These are phyloP conservation scores for Zygotorulaspora mrakii DNA, from an alignment of 1,139 yeast genomes.

Conservation along the genomic window DNA sequence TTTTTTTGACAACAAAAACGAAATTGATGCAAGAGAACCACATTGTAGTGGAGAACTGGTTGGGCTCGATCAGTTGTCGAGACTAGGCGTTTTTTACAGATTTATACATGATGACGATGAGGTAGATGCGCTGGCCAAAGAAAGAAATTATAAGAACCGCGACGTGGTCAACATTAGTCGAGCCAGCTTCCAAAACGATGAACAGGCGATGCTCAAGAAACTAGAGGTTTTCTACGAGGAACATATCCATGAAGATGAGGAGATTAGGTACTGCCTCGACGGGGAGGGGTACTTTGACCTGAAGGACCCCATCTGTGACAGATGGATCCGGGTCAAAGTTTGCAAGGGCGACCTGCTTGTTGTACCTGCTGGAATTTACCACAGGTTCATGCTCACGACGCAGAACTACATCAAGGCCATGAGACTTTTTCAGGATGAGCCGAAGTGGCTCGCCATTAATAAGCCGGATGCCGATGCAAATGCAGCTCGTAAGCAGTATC, in stretches of 20 bases:
- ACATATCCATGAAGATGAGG: slow-evolving; percentile 96
- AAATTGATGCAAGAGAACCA: slow-evolving; percentile 63
- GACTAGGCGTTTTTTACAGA: slow-evolving; percentile 69
- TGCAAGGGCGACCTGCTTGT: slow-evolving; percentile 63
- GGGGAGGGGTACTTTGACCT: slow-evolving; percentile 95
- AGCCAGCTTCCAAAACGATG: slow-evolving; percentile 60
- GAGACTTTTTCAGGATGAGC: slow-evolving; percentile 88
- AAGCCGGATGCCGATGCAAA: slow-evolving; percentile 52
- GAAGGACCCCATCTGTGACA: slow-evolving; percentile 54
- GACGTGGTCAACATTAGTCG: slow-evolving; percentile 66
- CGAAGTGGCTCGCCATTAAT: slow-evolving; percentile 90
- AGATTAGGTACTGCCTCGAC: slow-evolving; percentile 81
- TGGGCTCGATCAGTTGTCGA: slow-evolving; percentile 45
- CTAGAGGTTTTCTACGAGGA: slow-evolving; percentile 73
- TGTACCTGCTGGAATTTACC: slow-evolving; percentile 90
- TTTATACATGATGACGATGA: slow-evolving; percentile 50
- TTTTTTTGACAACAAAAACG: slow-evolving; percentile 64
- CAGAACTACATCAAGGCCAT: slow-evolving; percentile 67
- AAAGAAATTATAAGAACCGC: slow-evolving; percentile 74
- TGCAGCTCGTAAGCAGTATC: slow-evolving; percentile 42
- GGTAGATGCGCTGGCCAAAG: slow-evolving; percentile 62
- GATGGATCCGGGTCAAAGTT: slow-evolving; percentile 77
- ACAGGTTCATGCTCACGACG: slow-evolving; percentile 74
- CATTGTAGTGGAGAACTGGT: slow-evolving; percentile 70
- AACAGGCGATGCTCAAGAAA: slow-evolving; percentile 56